These are phyloP conservation scores for Botrytis cinerea DNA, from an alignment of 2,329 filamentous ascomycete genomes.

Conservation along the genomic window DNA sequence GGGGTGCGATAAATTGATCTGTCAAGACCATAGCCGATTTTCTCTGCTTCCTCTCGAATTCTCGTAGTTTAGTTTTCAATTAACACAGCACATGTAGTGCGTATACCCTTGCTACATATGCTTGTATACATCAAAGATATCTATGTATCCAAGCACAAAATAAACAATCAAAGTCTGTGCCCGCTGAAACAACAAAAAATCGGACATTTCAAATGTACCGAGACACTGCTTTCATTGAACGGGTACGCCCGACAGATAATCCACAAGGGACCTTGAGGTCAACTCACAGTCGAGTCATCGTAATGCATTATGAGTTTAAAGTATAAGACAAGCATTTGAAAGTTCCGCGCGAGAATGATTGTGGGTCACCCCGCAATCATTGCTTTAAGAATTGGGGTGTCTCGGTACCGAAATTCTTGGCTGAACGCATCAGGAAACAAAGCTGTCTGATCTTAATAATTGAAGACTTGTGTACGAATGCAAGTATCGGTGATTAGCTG, in stretches of 20 bases:
- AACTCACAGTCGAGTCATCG: background rate
- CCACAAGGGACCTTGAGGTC: no score
- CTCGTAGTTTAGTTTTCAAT: background rate
- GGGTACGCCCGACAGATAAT: background rate
- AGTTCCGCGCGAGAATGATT: background rate
- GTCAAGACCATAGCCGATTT: background rate
- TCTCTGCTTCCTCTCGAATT: background rate
- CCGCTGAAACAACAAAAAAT: background rate
- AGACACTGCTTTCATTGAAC: background rate
- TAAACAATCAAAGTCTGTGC: background rate
- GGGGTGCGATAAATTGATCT: no score
- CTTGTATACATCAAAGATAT: background rate
- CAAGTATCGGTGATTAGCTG: background rate
- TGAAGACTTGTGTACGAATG: background rate
- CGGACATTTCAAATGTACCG: background rate
- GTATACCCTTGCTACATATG: background rate
- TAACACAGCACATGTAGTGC: background rate
- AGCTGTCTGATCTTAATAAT: background rate
- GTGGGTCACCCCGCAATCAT: background rate
- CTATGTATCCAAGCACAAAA: background rate
- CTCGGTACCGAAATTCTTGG: conserved; percentile 2
- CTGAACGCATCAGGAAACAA: background rate
- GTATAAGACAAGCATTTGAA: background rate
- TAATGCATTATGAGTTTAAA: conserved; percentile 6
- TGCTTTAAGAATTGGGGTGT: background rate